Base-by-base conservation (phyloP, 2,329 filamentous ascomycete genomes). In the Cryoendolithus antarcticus region DNA sequence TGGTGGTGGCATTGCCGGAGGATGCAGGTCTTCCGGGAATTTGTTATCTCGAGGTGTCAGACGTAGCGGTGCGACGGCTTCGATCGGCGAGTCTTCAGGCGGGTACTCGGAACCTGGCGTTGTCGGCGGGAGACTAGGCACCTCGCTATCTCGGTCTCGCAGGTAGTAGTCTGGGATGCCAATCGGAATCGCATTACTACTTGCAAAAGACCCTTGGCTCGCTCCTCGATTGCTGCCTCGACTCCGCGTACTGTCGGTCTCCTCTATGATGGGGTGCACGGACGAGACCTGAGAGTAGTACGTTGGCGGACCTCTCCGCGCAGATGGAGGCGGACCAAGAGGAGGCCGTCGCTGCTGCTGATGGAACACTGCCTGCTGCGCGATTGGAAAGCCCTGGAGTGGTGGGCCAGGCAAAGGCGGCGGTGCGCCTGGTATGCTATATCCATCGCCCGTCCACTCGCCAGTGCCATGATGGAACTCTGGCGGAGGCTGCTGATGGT, bases 231-330 rank as follows among this genome's bases (percentile, higher is more conserved):
- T 30, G 42, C 48, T 53, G 9, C 51, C 45, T 12, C 46, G 37
- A 44, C 39, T 40, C 7, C 45, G 44, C 32, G 60, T 54, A n/a
- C 56, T 62, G 37, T 66, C 65, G 4, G 62, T 58, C 45, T 70
- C 67, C 51, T 70, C 67, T 3, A 55, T 60, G 36, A 70, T 70
- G 2, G 67, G 66, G 24, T 66, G 63, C 19, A 70, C 67, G 19
- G 63, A 64, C 0, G 62, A 65, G 38, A 61, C 54, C 13, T 41
- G 64, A 2, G 65, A 64, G 43, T 70, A 70, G 47, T 69, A 69
- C 1, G 63, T 65, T 4, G 62, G 60, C 7, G 66, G 67, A 4
- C 66, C 67, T 56, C 63, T 54, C 21, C 67, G 56, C 5, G 66
- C 58, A 1, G 64, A 67, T 1, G 66, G 66, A n/a, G 66, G 66